A percentile compares a stretch with the other conserved stretches of the same genome.
Conservation (phyloP, 2,329 filamentous ascomycete genomes). For the Fusarium sp. region DNA sequence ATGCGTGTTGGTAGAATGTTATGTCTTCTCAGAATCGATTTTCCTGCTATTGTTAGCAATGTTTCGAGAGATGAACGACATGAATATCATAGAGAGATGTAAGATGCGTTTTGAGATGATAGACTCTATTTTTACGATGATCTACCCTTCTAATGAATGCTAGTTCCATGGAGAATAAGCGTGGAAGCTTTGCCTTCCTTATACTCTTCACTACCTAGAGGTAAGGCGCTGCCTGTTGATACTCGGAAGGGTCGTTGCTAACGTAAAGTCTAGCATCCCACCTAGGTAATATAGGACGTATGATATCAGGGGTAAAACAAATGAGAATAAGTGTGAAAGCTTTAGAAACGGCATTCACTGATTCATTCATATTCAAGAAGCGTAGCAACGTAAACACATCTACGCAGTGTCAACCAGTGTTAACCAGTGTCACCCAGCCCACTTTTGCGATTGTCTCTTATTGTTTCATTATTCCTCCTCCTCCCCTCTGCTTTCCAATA, state of each 20-base stretch:
- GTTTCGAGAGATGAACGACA: background rate
- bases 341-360: background rate
- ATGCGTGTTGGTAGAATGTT: background rate
- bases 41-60: background rate
- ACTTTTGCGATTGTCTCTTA: background rate
- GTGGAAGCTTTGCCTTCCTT: background rate
- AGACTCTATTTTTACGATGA: background rate
- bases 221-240: background rate
- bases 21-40: background rate
- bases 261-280: background rate
- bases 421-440: background rate
- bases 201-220: background rate
- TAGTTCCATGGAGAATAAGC: background rate
- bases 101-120: background rate
- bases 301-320: background rate
- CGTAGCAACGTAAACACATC: background rate
- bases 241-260: background rate
- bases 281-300: background rate
- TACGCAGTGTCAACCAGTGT: background rate
- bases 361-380: background rate
- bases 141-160: background rate
- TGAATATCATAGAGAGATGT: background rate
- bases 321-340: background rate
- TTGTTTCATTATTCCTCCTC: background rate
- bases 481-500: background rate